Percentiles rank a stretch among this genome's conserved stretches.
Evolutionary conservation across 768 basidiomycete species (phyloP).

Genomic region (Hirschioporus abietinus): DNA sequence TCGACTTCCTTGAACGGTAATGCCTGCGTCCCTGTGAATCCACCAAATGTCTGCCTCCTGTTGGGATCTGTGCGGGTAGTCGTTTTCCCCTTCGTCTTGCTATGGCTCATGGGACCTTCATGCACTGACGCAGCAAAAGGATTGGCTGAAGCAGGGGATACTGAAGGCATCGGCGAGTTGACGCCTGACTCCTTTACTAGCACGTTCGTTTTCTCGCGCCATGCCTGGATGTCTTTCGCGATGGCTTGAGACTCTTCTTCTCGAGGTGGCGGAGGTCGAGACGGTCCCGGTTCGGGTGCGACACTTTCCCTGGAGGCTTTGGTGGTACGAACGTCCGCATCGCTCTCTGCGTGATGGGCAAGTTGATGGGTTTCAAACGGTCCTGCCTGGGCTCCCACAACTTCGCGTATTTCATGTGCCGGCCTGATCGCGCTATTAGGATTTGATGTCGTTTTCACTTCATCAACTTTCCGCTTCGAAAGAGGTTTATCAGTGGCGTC

Average conservation of each 20-base stretch:
- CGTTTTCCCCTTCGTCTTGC: neutral
- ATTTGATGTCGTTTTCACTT: neutral
- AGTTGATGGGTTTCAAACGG: neutral
- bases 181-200: neutral
- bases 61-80: neutral
- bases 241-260: neutral
- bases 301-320: neutral
- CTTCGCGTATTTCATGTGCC: neutral
- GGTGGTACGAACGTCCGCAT: neutral
- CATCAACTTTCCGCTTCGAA: neutral
- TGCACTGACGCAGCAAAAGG: neutral
- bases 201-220: neutral
- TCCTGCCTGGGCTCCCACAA: neutral
- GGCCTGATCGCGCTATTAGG: neutral
- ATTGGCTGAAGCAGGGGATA: neutral
- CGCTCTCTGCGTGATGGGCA: neutral
- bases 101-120: neutral
- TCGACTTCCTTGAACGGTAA: neutral
- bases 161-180: neutral
- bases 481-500: neutral
- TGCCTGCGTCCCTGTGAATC: neutral
- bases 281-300: neutral
- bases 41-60: conserved; percentile 4
- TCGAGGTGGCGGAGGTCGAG: neutral
- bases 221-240: neutral